Conservation (phyloP, 768 basidiomycete species). For the Boletus vinaceobasis region DNA sequence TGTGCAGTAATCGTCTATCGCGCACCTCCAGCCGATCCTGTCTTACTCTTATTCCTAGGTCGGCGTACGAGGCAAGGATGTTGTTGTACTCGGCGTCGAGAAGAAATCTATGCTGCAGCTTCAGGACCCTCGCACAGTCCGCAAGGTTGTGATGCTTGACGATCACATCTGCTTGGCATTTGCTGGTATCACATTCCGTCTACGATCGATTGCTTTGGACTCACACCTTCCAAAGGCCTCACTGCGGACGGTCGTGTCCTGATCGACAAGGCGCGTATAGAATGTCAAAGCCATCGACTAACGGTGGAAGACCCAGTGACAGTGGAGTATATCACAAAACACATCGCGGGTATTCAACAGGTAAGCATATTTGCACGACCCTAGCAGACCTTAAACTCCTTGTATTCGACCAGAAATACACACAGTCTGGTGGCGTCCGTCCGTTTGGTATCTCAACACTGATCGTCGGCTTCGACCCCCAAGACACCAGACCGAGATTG, state of each 20-base stretch:
- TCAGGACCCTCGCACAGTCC: slow-evolving; percentile 95
- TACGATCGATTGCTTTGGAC: slow-evolving; percentile 5
- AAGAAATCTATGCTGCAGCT: slow-evolving; percentile 98
- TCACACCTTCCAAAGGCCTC: slow-evolving; percentile 55
- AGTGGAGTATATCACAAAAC: slow-evolving; percentile 96
- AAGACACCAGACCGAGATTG: slow-evolving; percentile 81
- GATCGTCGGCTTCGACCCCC: slow-evolving; percentile 94
- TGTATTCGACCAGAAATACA: slow-evolving; percentile 66
- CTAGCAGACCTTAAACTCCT: background rate
- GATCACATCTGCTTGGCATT: slow-evolving; percentile 97
- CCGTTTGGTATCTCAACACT: slow-evolving; percentile 98
- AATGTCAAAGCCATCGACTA: slow-evolving; percentile 95
- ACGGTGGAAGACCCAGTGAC: slow-evolving; percentile 98
- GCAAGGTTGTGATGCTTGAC: slow-evolving; percentile 98
- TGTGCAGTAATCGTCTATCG: slow-evolving; percentile 70
- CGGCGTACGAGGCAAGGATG: slow-evolving; percentile 90
- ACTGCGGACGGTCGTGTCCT: slow-evolving; percentile 97
- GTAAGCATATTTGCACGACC: slow-evolving; percentile 38
- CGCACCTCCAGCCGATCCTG: background rate
- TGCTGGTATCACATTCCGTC: slow-evolving; percentile 63
- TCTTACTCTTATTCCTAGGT: slow-evolving; percentile 51
- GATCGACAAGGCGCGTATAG: slow-evolving; percentile 96
- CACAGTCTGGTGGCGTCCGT: slow-evolving; percentile 97
- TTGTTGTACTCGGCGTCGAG: slow-evolving; percentile 96
- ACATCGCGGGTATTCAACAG: slow-evolving; percentile 99